Percentiles rank a stretch among this genome's conserved stretches.
phyloP scores from a whole-genome alignment of 2,329 filamentous ascomycete genomes.

The Diplodia intermedia region DNA sequence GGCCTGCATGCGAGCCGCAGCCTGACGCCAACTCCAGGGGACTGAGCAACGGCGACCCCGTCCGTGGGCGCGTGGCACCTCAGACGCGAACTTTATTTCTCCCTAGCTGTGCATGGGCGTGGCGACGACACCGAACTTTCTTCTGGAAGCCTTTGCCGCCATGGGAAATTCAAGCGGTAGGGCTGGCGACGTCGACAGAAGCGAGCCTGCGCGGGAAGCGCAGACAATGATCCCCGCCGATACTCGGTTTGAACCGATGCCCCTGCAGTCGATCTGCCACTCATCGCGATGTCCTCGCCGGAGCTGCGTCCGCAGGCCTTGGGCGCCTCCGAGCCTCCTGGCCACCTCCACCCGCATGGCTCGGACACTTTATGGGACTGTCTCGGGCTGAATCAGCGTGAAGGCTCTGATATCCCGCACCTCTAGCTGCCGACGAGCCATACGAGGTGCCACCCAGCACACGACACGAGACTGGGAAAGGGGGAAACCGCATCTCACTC shows the following conservation, averaged over 20 bases:
- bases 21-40: conserved; percentile 22
- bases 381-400: conserved; percentile 19
- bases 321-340: not conserved
- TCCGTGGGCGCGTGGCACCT: conserved; percentile 6
- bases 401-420: not conserved
- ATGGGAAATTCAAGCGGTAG: conserved; percentile 19
- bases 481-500: not conserved
- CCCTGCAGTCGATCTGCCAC: conserved; percentile 26
- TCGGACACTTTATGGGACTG: not conserved
- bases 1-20: not conserved
- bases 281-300: not conserved
- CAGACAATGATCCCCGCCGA: conserved; percentile 28
- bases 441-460: conserved; percentile 1
- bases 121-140: conserved; percentile 12
- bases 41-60: conserved; percentile 5
- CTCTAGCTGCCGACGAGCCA: conserved; percentile 2
- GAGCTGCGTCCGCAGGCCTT: conserved; percentile 1
- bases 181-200: conserved; percentile 16
- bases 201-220: conserved; percentile 29
- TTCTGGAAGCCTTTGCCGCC: conserved; percentile 20
- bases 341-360: not conserved
- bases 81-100: not conserved
- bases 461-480: not conserved
- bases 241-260: conserved; percentile 17
- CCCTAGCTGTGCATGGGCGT: conserved; percentile 3